Base-by-base conservation (phyloP, 305 asterid species). In the Salvia sclarea region DNA sequence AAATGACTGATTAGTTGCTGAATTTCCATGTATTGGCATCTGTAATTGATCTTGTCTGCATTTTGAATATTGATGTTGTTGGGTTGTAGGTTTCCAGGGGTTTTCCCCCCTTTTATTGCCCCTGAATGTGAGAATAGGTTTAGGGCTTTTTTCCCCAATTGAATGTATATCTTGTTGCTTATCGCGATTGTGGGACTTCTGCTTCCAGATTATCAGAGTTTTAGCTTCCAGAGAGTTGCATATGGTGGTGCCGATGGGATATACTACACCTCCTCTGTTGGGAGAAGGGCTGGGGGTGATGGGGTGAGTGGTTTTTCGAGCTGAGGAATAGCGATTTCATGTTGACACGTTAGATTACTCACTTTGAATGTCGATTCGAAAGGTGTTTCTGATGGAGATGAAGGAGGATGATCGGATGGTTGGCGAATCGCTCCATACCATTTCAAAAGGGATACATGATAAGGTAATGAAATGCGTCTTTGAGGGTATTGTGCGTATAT, bases 301-400 rank as follows among this genome's bases (percentile, higher is more conserved):
- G 98, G 94, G 84, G 98, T 91, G 77, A 79, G 96, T 79, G 33
- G n/a, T 44, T 44, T 61, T 44, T 55, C 40, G 13, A 47, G 20
- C 1, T 61, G 57, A 63, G 12, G 10, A 6, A 4, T 49, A 2
- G 10, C 17, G 3, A 11, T 31, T 40, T 59, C 31, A 11, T 21
- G 21, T 58, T 37, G 21, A 5, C 28, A 10, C 16, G 70, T 24
- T 3, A 5, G 1, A 16, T 11, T 14, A 62, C 45, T 61, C 30
- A 47, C 61, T 7, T 21, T 38, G 33, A 40, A n/a, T 61, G 38
- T 73, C 53, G 60, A 31, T 70, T 31, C 14, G 28, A 4, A 63
- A 91, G 96, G 88, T 91, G 70, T 75, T 82, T 72, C 71, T 84
- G 68, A 84, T 80, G 79, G 96, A 89, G 80, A 85, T 87, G 84